phyloP scores from a whole-genome alignment of 257 asterid genomes.

The Ilex aquifolium region DNA sequence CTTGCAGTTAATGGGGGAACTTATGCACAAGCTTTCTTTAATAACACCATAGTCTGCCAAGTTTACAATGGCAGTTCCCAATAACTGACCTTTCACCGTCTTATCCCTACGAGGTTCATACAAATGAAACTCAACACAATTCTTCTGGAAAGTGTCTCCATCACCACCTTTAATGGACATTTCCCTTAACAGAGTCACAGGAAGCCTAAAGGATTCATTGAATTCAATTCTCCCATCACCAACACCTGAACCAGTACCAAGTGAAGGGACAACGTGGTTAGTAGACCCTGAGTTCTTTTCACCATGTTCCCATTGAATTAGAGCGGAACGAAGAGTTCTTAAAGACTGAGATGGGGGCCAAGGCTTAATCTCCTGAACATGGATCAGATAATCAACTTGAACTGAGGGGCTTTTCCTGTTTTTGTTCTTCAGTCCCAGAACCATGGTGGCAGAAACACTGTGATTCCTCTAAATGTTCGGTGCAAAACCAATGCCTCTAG shows the following conservation, averaged over 20 bases:
- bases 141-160: conserved; percentile 52
- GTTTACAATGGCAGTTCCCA: conserved; percentile 72
- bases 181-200: conserved; percentile 45
- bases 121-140: conserved; percentile 59
- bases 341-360: conserved; percentile 92
- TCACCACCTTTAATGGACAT: conserved; percentile 36
- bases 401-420: conserved; percentile 42
- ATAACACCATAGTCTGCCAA: conserved; percentile 62
- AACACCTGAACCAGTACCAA: conserved; percentile 42
- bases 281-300: conserved; percentile 55
- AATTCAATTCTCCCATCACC: conserved; percentile 65
- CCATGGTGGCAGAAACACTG: conserved; percentile 34
- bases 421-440: conserved; percentile 54
- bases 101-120: conserved; percentile 68
- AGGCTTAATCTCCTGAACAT: conserved; percentile 65
- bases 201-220: conserved; percentile 68
- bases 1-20: conserved; percentile 56
- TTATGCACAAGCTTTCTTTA: conserved; percentile 39
- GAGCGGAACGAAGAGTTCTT: conserved; percentile 43
- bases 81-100: conserved; percentile 57
- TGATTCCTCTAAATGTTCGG: conserved; percentile 6
- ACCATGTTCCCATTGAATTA: conserved; percentile 79
- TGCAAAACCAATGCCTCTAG: conserved; percentile 12
- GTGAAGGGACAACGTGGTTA: conserved; percentile 51
- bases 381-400: conserved; percentile 53